phyloP scores from a whole-genome alignment of 2,329 filamentous ascomycete genomes.

The Geosmithia morbida region DNA sequence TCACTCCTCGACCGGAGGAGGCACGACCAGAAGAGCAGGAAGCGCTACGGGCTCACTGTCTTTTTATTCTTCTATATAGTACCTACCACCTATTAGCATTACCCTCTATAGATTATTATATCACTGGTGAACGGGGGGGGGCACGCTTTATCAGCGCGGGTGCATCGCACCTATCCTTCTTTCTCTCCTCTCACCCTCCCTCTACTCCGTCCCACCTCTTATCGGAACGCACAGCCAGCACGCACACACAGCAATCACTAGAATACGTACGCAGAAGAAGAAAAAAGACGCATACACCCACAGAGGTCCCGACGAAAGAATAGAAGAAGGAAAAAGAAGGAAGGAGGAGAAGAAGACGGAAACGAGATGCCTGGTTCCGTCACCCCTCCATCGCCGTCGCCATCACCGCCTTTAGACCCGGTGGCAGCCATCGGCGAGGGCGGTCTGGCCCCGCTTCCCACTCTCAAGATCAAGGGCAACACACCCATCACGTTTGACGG shows the following conservation, averaged over 20 bases:
- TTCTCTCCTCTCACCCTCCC: neutral
- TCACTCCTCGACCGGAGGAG: neutral
- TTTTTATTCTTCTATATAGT: too few relatives aligned
- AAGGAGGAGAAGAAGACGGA: neutral
- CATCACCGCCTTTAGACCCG: conserved; percentile 28
- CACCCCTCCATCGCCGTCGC: conserved; percentile 8
- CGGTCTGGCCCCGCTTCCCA: conserved; percentile 39
- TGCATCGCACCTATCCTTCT: too few relatives aligned
- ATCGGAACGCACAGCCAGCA: neutral
- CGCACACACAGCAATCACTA: too few relatives aligned
- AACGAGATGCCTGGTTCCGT: neutral
- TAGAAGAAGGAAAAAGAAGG: neutral
- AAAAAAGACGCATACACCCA: too few relatives aligned
- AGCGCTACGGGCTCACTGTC: neutral
- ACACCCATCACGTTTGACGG: conserved; percentile 53
- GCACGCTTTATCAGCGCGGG: too few relatives aligned
- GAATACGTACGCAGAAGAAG: too few relatives aligned
- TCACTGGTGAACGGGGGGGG: too few relatives aligned
- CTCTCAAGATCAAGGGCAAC: conserved; percentile 39
- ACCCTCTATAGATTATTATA: too few relatives aligned
- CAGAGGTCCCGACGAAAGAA: neutral
- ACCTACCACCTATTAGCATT: too few relatives aligned
- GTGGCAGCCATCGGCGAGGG: conserved; percentile 25
- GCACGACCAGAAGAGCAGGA: too few relatives aligned
- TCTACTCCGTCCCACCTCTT: neutral